Evolutionary conservation across 768 basidiomycete genomes (phyloP).

Genomic region (Rhizopogon roseolus): DNA sequence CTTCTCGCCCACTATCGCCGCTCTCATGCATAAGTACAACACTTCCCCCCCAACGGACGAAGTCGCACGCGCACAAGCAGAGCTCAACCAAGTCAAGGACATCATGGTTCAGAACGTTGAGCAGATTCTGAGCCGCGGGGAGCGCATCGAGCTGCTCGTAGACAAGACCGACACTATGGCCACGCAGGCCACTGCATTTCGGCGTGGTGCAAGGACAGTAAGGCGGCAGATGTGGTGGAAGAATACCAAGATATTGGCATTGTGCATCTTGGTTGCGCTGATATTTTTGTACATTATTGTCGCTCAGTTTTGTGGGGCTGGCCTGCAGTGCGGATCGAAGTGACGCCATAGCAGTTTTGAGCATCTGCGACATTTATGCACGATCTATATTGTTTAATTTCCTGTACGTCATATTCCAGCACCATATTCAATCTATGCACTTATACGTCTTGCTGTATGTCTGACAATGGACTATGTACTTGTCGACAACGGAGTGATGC

Average conservation of each 20-base stretch:
- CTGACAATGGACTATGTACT: no score
- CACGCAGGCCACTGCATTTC: conserved; percentile 89
- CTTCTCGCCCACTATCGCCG: conserved; percentile 64
- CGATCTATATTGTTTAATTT: background rate
- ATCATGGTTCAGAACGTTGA: conserved; percentile 99
- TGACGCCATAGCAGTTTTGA: background rate
- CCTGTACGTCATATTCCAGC: background rate
- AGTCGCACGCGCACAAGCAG: conserved; percentile 82
- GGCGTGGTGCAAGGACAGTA: conserved; percentile 80
- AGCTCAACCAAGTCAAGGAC: conserved; percentile 87
- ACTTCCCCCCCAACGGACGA: conserved; percentile 86
- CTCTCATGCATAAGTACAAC: conserved; percentile 84
- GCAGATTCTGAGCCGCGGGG: conserved; percentile 90
- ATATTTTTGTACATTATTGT: conserved; percentile 76
- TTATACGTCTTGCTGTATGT: background rate
- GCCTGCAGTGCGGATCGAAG: conserved; percentile 53
- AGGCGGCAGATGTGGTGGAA: conserved; percentile 90
- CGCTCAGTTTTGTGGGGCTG: conserved; percentile 88
- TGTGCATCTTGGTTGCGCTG: conserved; percentile 68
- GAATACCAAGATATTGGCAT: conserved; percentile 62
- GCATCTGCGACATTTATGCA: background rate
- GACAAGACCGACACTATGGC: conserved; percentile 98
- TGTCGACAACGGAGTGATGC: background rate
- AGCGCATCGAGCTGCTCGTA: conserved; percentile 91
- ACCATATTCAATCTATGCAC: conserved; percentile 1